Evolutionary conservation across 306 rosid genomes (phyloP).

Genomic region (Erythrophleum fordii): DNA sequence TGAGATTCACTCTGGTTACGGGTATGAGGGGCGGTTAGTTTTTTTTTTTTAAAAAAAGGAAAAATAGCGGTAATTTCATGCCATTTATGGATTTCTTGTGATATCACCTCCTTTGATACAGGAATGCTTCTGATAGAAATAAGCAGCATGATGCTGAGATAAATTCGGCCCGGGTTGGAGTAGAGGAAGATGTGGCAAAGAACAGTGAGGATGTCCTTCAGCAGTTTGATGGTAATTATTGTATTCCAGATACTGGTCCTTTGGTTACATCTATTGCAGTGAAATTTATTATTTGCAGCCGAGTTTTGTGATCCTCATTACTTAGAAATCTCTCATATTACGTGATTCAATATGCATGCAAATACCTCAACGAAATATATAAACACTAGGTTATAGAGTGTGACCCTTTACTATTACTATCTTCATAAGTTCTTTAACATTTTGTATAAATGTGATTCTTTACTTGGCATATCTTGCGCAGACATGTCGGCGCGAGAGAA

Average conservation of each 20-base stretch:
- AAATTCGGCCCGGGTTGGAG: slow-evolving; percentile 59
- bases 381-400: background rate
- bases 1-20: background rate
- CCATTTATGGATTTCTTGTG: slow-evolving; percentile 3
- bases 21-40: background rate
- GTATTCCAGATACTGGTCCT: background rate
- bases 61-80: background rate
- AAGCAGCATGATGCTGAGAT: slow-evolving; percentile 75
- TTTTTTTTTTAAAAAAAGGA: background rate
- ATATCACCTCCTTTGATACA: slow-evolving; percentile 41
- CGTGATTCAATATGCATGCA: background rate
- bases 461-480: slow-evolving; percentile 40
- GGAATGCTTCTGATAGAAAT: slow-evolving; percentile 66
- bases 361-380: background rate
- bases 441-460: slow-evolving; percentile 19
- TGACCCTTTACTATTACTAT: background rate
- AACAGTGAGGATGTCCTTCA: slow-evolving; percentile 58
- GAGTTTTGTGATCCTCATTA: background rate
- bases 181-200: slow-evolving; percentile 72
- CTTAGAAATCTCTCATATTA: background rate
- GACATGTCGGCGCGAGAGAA: slow-evolving; percentile 59
- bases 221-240: slow-evolving; percentile 66
- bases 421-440: background rate
- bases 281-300: slow-evolving; percentile 13
- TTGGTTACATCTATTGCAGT: background rate